Evolutionary conservation across 306 rosid species (phyloP).

Genomic region (Casuarina equisetifolia): DNA sequence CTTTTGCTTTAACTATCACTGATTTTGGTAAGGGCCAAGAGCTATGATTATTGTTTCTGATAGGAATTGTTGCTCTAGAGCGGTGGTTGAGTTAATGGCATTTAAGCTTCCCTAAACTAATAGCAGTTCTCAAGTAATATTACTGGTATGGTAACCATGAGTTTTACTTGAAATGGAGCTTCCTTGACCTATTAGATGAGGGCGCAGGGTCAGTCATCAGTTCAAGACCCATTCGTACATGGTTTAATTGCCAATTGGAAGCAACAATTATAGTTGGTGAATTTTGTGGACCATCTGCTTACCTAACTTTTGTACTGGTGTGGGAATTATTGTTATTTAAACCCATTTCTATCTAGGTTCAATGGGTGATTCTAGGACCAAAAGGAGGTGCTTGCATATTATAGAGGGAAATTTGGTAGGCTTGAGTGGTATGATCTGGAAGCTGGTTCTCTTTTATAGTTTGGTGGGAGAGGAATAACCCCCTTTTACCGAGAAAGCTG

Average conservation of each 20-base stretch:
- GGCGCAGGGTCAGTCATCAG: not conserved
- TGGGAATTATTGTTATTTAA: not conserved
- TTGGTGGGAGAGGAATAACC: not conserved
- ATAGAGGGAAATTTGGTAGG: conserved; percentile 3
- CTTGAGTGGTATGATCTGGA: not conserved
- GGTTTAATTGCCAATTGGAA: not conserved
- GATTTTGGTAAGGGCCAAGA: not conserved
- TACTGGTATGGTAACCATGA: not conserved
- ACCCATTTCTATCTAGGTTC: not conserved
- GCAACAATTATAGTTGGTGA: not conserved
- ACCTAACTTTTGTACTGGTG: not conserved
- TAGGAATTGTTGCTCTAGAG: not conserved
- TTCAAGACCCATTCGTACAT: not conserved
- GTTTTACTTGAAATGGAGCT: not conserved
- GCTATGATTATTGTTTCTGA: not conserved
- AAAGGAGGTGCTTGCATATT: not conserved
- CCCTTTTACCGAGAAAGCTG: not conserved
- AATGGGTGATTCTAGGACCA: not conserved
- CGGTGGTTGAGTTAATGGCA: not conserved
- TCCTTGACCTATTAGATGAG: not conserved
- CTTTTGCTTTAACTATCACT: not conserved
- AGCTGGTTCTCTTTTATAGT: not conserved
- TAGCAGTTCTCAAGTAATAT: not conserved
- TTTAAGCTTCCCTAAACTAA: not conserved
- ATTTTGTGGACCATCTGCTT: not conserved